phyloP scores from a whole-genome alignment of 345 rosid genomes.

The Boechera divaricarpa region DNA sequence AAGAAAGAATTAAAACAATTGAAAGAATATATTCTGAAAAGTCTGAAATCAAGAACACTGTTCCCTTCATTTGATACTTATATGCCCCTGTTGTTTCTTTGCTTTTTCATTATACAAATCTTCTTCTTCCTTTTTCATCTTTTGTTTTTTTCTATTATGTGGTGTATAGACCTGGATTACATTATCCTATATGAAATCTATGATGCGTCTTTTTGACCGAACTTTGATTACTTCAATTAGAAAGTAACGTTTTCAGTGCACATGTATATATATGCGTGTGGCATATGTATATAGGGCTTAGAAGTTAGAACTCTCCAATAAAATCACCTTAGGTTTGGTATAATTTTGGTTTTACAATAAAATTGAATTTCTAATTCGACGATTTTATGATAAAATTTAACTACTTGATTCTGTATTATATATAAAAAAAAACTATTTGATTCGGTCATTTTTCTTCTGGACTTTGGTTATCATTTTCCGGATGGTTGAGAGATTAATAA shows the following conservation, averaged over 20 bases:
- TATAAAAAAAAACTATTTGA: not conserved
- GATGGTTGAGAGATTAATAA: no score
- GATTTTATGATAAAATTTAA: not conserved
- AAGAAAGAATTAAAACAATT: conserved; percentile 36
- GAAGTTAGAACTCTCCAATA: conserved; percentile 19
- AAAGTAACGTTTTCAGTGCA: conserved; percentile 32
- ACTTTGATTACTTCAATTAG: conserved; percentile 35
- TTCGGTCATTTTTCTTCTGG: not conserved
- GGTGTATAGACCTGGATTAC: conserved; percentile 27
- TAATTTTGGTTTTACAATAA: conserved; percentile 5
- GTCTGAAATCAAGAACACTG: conserved; percentile 46
- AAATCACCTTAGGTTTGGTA: not conserved
- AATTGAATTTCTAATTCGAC: not conserved
- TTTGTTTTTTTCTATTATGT: not conserved
- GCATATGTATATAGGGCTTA: not conserved
- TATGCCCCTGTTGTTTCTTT: conserved; percentile 32
- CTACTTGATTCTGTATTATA: not conserved
- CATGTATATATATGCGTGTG: not conserved
- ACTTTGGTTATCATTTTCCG: not conserved
- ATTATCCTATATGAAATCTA: conserved; percentile 19
- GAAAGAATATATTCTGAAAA: conserved; percentile 40
- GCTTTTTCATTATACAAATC: conserved; percentile 22
- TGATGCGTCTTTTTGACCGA: conserved; percentile 36
- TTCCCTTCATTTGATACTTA: conserved; percentile 45
- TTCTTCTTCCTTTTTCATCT: conserved; percentile 6